These are phyloP conservation scores for Tillandsia fasciculata DNA, from an alignment of 176 grass and related monocot genomes.

Conservation along the genomic window DNA sequence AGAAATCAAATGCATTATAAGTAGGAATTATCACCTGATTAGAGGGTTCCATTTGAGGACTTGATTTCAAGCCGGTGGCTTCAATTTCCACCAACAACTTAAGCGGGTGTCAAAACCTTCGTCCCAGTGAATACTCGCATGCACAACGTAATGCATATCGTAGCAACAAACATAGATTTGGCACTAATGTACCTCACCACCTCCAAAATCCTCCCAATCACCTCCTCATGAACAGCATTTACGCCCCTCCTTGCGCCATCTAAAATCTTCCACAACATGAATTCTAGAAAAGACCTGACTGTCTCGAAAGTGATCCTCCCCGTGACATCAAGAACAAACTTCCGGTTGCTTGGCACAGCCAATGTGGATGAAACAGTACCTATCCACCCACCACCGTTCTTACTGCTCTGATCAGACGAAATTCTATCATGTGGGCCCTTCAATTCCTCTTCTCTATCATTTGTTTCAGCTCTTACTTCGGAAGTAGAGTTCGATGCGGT, in stretches of 20 bases:
- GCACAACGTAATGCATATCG: slow-evolving; percentile 69
- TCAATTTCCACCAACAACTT: neutral
- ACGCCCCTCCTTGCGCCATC: slow-evolving; percentile 37
- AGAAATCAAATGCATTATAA: neutral
- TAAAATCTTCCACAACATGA: slow-evolving; percentile 68
- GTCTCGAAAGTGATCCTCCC: slow-evolving; percentile 94
- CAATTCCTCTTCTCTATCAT: slow-evolving; percentile 7
- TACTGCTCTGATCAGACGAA: neutral
- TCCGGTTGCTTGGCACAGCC: slow-evolving; percentile 64
- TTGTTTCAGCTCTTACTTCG: slow-evolving; percentile 1
- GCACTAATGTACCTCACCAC: slow-evolving; percentile 58
- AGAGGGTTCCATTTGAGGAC: neutral
- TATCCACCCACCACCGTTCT: slow-evolving; percentile 39
- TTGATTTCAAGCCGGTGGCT: neutral
- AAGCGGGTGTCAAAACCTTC: slow-evolving; percentile 38
- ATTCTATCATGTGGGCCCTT: neutral
- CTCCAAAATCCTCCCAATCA: slow-evolving; percentile 30
- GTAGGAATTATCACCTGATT: neutral
- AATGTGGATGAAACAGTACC: slow-evolving; percentile 59
- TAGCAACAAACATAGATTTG: slow-evolving; percentile 59
- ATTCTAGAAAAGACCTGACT: slow-evolving; percentile 80
- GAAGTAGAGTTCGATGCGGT: slow-evolving; percentile 2
- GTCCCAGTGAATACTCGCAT: slow-evolving; percentile 58
- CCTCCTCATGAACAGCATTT: neutral
- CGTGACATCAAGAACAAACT: slow-evolving; percentile 77